These are phyloP conservation scores for Pelargonium cotyledonis DNA, from an alignment of 441 rosid species.

Conservation along the genomic window DNA sequence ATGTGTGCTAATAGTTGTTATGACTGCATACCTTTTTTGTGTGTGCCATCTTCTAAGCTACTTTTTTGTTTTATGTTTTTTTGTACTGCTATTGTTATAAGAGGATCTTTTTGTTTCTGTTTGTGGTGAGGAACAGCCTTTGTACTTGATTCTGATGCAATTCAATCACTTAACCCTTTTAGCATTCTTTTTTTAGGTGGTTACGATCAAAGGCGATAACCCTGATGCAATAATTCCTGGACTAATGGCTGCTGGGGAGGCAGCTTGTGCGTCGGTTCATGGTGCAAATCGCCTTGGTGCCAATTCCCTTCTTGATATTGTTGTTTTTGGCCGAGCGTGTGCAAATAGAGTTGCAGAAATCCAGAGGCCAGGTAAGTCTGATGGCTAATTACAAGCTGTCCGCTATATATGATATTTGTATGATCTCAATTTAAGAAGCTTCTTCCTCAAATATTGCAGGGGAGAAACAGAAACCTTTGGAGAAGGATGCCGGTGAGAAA, in stretches of 20 bases:
- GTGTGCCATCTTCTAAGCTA: too few relatives aligned
- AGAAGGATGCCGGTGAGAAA: conserved; percentile 73
- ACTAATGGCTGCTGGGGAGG: conserved; percentile 66
- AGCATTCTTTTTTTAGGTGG: neutral
- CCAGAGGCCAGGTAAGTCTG: conserved; percentile 61
- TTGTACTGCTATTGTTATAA: too few relatives aligned
- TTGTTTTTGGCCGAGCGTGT: conserved; percentile 96
- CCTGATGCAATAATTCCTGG: conserved; percentile 67
- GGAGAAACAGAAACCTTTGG: conserved; percentile 77
- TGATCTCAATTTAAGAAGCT: neutral
- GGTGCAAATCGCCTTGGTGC: conserved; percentile 98
- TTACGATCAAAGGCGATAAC: neutral
- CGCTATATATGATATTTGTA: neutral
- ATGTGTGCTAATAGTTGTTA: too few relatives aligned
- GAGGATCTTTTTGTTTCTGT: too few relatives aligned
- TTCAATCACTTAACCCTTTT: neutral
- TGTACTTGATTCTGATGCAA: too few relatives aligned
- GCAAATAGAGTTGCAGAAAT: conserved; percentile 94
- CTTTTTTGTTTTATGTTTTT: too few relatives aligned
- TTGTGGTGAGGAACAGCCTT: too few relatives aligned
- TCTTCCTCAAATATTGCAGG: conserved; percentile 36
- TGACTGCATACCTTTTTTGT: too few relatives aligned
- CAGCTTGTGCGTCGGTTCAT: conserved; percentile 67
- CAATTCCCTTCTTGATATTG: conserved; percentile 95
- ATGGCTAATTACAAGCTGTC: conserved; percentile 6